Evolutionary conservation across 78 protist species (phyloP), one percentile per base, ranked within the genome.

Genomic region (Cavenderia fasciculata): DNA sequence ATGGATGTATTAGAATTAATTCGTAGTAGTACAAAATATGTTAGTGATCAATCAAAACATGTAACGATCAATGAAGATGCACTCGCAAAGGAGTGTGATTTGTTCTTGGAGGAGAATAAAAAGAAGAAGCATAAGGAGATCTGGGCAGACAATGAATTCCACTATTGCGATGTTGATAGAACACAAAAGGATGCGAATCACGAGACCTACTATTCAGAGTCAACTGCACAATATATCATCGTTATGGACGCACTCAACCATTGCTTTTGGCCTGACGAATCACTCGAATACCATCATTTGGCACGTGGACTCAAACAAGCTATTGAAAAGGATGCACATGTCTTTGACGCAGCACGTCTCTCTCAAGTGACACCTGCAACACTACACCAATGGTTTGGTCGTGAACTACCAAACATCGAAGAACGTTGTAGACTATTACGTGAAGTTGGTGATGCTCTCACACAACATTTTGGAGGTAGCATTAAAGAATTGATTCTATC

Each of bases 161-260:
- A 82, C 47, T 82, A 41, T 40, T 82, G 74, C n/a, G 78, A 82
- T 57, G 74, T 61, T 1, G 87, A 77, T 62, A 77, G 66, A 14
- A 36, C 44, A 19, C 72, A 63, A 21, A 19, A 43, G 10, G 5
- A 8, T 2, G 47, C 43, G 1, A 47, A 38, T 40, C 72, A 63
- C 72, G 33, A 43, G 5, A 63, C 72, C 44, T 63, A 63, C 47
- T 47, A 40, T 3, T 63, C 72, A 38, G 74, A 62, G 49, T 18
- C 23, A 19, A 82, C 90, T 40, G 90, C 90, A 4, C 65, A 82
- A 40, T 78, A 66, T 77, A 79, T 96, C n/a, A 92, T 97, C 23
- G 96, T 97, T 12, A 40, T 97, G 25, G 97, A 95, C 46, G 11
- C 90, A 23, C 77, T 97, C 29, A 97, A 97, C 33, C 95, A 94